These are phyloP conservation scores for Magnolia changhungtana DNA, from an alignment of 164 flowering plant species.

Conservation along the genomic window DNA sequence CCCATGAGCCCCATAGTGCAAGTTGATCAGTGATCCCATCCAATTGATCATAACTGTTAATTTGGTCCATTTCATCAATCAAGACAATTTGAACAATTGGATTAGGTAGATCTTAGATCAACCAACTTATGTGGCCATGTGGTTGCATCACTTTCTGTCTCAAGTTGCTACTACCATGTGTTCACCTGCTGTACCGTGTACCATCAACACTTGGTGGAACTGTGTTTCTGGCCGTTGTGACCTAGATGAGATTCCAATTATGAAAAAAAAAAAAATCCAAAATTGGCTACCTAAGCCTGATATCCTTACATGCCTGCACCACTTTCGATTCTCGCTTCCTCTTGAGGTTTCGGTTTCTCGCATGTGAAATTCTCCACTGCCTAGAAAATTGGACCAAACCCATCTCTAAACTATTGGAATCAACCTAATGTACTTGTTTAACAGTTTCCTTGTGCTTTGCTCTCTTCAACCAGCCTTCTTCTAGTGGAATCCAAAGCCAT, in stretches of 20 bases:
- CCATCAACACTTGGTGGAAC: background rate
- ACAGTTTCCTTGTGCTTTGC: slow-evolving; percentile 68
- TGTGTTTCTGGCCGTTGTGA: too few relatives aligned
- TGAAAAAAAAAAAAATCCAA: background rate
- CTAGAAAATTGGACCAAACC: slow-evolving; percentile 84
- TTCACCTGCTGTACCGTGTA: background rate
- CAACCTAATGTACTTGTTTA: slow-evolving; percentile 63
- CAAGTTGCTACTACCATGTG: background rate
- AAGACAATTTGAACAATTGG: too few relatives aligned
- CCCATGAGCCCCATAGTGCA: too few relatives aligned
- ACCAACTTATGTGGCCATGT: too few relatives aligned
- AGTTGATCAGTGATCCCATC: too few relatives aligned
- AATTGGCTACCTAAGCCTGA: background rate
- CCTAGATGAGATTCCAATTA: background rate
- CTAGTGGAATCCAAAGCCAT: slow-evolving; percentile 74
- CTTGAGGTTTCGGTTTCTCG: slow-evolving; percentile 62
- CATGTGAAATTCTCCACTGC: slow-evolving; percentile 63
- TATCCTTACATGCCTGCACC: slow-evolving; percentile 14
- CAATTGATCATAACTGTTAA: too few relatives aligned
- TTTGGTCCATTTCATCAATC: too few relatives aligned
- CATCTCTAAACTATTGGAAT: slow-evolving; percentile 66
- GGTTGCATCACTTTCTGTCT: background rate
- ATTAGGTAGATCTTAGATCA: too few relatives aligned
- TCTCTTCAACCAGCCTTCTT: slow-evolving; percentile 63
- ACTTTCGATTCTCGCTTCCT: slow-evolving; percentile 54